phyloP scores from a whole-genome alignment of 2,329 filamentous ascomycete genomes.

The Paecilomyces dactylethromorphus region DNA sequence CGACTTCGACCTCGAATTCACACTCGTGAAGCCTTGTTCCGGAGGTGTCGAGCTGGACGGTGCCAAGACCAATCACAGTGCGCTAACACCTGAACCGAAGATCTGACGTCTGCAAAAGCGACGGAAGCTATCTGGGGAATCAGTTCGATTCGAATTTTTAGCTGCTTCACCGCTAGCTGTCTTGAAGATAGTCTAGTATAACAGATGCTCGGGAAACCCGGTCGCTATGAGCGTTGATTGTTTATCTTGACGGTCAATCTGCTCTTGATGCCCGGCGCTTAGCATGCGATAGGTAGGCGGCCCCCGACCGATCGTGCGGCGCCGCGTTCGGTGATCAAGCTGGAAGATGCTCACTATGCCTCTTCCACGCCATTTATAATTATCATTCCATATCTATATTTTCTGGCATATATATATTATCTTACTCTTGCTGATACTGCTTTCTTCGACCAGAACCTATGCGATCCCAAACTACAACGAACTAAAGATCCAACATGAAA shows the following conservation, averaged over 20 bases:
- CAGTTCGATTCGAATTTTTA: background rate
- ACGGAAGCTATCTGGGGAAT: background rate
- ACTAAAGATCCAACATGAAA: conserved; percentile 28
- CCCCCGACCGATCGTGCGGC: background rate
- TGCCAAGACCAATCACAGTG: conserved; percentile 3
- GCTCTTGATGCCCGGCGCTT: background rate
- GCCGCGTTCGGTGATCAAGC: background rate
- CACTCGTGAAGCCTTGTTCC: conserved; percentile 1
- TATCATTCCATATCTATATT: background rate
- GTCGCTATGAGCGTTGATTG: background rate
- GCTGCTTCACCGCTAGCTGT: conserved; percentile 2
- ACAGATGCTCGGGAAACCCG: background rate
- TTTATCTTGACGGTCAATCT: background rate
- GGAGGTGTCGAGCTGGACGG: background rate
- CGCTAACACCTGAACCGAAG: background rate
- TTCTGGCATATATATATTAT: background rate
- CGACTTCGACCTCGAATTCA: background rate
- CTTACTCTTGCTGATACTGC: background rate
- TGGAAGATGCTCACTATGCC: background rate
- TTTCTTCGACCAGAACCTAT: background rate
- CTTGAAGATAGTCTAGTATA: background rate
- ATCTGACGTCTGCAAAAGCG: conserved; percentile 7
- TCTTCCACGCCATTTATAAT: background rate
- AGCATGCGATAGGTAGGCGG: background rate
- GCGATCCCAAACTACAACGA: background rate